Percentiles rank a stretch among this genome's conserved stretches.
phyloP scores from a whole-genome alignment of 148 eudicot genomes.

The Rhododendron mucronatum region DNA sequence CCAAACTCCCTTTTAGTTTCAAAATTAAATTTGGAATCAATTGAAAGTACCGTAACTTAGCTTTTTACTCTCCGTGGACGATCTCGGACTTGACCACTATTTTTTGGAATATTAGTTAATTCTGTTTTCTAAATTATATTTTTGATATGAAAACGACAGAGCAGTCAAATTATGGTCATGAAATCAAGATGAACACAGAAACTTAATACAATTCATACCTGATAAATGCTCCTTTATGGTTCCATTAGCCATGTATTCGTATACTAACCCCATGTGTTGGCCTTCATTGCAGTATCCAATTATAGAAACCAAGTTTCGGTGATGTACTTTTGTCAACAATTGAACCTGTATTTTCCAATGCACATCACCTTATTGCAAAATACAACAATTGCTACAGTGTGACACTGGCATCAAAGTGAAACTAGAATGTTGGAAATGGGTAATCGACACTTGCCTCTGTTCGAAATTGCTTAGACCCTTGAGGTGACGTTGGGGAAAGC shows the following conservation, averaged over 20 bases:
- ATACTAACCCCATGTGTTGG: slow-evolving; percentile 14
- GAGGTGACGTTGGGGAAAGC: background rate
- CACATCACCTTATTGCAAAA: background rate
- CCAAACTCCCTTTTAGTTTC: too few relatives aligned
- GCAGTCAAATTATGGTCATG: background rate
- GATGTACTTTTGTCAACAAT: slow-evolving; percentile 18
- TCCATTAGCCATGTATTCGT: slow-evolving; percentile 12
- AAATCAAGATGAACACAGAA: background rate
- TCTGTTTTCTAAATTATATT: too few relatives aligned
- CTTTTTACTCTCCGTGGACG: too few relatives aligned
- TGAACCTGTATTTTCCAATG: slow-evolving; percentile 6
- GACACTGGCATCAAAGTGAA: background rate
- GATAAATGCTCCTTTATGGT: slow-evolving; percentile 13
- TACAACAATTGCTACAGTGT: background rate
- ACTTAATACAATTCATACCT: slow-evolving; percentile 3
- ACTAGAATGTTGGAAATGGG: too few relatives aligned
- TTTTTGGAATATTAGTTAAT: too few relatives aligned
- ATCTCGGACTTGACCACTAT: too few relatives aligned
- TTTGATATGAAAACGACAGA: too few relatives aligned
- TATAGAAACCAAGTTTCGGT: slow-evolving; percentile 19
- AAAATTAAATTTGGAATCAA: too few relatives aligned
- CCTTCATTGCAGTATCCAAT: slow-evolving; percentile 24
- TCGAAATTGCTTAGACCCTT: slow-evolving; percentile 17
- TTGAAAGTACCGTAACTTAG: too few relatives aligned
- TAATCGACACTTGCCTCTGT: slow-evolving; percentile 8